These are phyloP conservation scores for Zasmidium angulare DNA, from an alignment of 2,329 filamentous ascomycete genomes.

Conservation along the genomic window DNA sequence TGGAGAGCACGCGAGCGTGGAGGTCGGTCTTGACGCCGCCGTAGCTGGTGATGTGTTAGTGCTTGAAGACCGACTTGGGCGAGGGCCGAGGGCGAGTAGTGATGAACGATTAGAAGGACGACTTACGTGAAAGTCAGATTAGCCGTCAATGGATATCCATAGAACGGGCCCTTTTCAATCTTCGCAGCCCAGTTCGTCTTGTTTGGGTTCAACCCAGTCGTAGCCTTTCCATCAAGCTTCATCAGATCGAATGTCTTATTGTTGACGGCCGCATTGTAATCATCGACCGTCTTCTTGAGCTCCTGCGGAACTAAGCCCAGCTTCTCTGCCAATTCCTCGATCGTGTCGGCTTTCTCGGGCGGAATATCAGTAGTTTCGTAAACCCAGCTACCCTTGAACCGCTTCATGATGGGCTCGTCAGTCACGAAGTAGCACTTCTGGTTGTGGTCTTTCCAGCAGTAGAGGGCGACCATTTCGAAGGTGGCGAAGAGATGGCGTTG, in stretches of 20 bases:
- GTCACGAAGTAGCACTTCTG: conserved; percentile 45
- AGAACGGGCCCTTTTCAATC: conserved; percentile 40
- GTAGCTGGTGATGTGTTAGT: conserved; percentile 34
- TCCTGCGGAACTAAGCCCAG: conserved; percentile 38
- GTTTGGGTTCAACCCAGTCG: conserved; percentile 38
- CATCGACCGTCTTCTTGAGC: conserved; percentile 40
- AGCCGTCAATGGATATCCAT: conserved; percentile 36
- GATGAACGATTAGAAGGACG: not conserved
- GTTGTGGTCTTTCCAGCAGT: conserved; percentile 44
- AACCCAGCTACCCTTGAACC: conserved; percentile 45
- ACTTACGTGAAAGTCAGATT: conserved; percentile 32
- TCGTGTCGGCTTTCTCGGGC: conserved; percentile 42
- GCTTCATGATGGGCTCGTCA: conserved; percentile 42
- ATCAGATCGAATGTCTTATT: conserved; percentile 44
- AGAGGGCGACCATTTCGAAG: conserved; percentile 45
- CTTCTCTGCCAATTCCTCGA: conserved; percentile 41
- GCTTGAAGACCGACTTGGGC: conserved; percentile 16
- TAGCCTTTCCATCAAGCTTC: conserved; percentile 44
- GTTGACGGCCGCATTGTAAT: conserved; percentile 42
- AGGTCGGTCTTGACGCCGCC: conserved; percentile 43
- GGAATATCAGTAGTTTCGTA: conserved; percentile 45
- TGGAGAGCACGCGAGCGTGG: conserved; percentile 40
- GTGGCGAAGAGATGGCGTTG: conserved; percentile 64
- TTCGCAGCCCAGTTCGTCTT: conserved; percentile 45
- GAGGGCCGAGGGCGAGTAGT: not conserved